A percentile compares a stretch with the other conserved stretches of the same genome.
These are phyloP conservation scores for Emmonsia crescens DNA, from an alignment of 2,329 filamentous ascomycete genomes.

Conservation along the genomic window DNA sequence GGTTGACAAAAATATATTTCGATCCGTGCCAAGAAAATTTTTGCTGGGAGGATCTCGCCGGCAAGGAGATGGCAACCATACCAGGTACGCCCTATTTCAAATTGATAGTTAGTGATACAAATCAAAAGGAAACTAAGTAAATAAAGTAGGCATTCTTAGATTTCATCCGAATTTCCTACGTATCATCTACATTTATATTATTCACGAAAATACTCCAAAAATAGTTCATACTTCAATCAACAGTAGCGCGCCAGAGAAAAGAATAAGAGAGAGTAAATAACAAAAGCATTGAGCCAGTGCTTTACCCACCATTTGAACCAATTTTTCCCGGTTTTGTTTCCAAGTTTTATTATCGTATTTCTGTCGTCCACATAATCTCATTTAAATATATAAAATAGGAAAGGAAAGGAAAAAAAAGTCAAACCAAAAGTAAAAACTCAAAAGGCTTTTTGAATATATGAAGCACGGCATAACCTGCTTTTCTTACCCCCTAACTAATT, in stretches of 20 bases:
- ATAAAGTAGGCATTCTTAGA: background rate
- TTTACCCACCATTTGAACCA: background rate
- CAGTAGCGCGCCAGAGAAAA: background rate
- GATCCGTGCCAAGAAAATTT: background rate
- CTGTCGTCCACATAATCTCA: background rate
- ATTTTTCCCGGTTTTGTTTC: background rate
- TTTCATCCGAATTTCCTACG: background rate
- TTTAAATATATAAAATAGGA: background rate
- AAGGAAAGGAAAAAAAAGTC: too few relatives aligned
- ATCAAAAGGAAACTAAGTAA: background rate
- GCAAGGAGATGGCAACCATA: background rate
- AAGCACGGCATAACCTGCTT: too few relatives aligned
- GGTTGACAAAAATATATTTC: background rate
- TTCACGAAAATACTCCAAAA: background rate
- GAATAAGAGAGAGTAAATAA: too few relatives aligned
- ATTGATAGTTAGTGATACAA: background rate
- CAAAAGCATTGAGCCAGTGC: background rate
- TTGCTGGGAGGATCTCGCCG: background rate
- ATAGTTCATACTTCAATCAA: background rate
- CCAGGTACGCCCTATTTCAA: background rate
- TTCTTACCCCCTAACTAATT: background rate
- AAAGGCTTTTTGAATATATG: background rate
- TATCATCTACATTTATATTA: background rate
- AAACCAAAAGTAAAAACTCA: background rate
- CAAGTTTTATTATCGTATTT: background rate